A percentile compares a stretch with the other conserved stretches of the same genome.
Evolutionary conservation across 371 early-diverging fungal genomes (phyloP).

Genomic region (Mucor plumbeus): DNA sequence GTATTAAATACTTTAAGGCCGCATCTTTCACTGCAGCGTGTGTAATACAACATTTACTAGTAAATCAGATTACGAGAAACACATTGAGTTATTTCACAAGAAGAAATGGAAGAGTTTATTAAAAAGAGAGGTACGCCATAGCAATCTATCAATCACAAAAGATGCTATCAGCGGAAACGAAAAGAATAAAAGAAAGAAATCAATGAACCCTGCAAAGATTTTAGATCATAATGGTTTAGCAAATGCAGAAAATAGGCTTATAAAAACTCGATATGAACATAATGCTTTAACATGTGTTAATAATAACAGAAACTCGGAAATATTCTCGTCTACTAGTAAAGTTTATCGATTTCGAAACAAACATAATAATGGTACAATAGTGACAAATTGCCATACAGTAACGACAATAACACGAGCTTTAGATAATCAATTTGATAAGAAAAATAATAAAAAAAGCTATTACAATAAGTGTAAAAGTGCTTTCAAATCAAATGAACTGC

Average conservation of each 20-base stretch:
- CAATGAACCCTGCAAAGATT: background rate
- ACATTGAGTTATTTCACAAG: background rate
- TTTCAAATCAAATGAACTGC: background rate
- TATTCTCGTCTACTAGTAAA: background rate
- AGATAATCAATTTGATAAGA: background rate
- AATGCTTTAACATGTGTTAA: background rate
- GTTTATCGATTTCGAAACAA: background rate
- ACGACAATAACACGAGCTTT: background rate
- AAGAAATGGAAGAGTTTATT: background rate
- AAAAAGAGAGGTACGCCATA: background rate
- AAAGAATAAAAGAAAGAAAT: background rate
- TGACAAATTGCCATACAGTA: background rate
- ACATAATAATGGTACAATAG: background rate
- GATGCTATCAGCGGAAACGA: background rate
- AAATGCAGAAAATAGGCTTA: background rate
- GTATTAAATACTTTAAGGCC: background rate
- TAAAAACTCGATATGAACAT: background rate
- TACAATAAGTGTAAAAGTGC: background rate
- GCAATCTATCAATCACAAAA: background rate
- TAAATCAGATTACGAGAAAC: background rate
- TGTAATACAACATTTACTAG: background rate
- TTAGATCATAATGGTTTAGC: background rate
- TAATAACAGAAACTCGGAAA: background rate
- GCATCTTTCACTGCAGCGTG: constrained; percentile 7
- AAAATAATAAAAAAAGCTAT: background rate